Evolutionary conservation across 1,284 basidiomycete genomes (phyloP), one percentile per base, ranked within the genome.

Genomic region (Pseudozyma pruni): DNA sequence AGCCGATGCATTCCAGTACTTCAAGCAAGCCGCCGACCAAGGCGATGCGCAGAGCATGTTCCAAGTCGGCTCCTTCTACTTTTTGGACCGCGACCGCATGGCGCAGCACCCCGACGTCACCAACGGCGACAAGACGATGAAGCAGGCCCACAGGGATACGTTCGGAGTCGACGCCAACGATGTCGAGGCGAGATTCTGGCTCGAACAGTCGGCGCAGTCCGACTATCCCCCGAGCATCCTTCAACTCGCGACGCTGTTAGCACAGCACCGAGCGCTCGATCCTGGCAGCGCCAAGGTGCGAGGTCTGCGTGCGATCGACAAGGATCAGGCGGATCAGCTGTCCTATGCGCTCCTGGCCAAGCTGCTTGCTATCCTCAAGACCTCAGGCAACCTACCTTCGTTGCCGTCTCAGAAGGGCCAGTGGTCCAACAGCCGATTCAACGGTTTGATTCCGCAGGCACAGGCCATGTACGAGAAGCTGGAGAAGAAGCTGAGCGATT

Each of bases 21-120:
- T 78, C 58, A 54, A 74, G 29, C 61, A 58, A 3, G 76, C 76
- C 1, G 74, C 76, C 1, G 70, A 75, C 25, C 58, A 66, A 27
- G 76, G 76, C 6, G 74, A 78, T 42, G 69, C 67, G n/a, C 69
- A 76, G 23, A 72, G 70, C 56, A 67, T 72, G 52, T 75, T 76
- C 43, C 76, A 78, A 25, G 68, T 78, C 6, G 76, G 76, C 29
- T 47, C 69, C 13, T 62, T 72, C 47, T 75, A 75, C 50, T 72
- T 78, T 22, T 17, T 70, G 27, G 62, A 66, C 33, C 50, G 59
- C 34, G 66, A 62, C 47, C 62, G 51, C 44, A 58, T 69, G 47
- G 59, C 59, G 17, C 51, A 58, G 45, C 66, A 69, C 32, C 51
- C 60, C 1, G 59, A 62, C 4, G 66, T 69, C 17, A 58, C 32